Evolutionary conservation across 805 yeast species (phyloP).

Genomic region (Saccharomycopsis javanensis): DNA sequence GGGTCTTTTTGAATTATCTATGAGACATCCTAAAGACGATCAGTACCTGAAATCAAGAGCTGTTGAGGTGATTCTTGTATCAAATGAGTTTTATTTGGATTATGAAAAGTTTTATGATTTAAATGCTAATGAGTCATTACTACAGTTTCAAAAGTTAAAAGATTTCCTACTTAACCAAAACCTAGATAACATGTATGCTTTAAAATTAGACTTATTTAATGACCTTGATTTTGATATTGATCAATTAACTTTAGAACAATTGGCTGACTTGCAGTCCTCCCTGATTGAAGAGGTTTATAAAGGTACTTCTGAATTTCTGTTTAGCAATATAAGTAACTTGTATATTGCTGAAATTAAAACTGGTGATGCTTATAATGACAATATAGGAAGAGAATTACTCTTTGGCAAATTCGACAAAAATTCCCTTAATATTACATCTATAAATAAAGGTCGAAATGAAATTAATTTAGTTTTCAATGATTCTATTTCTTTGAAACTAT

Average conservation of each 20-base stretch:
- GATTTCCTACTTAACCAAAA: not conserved
- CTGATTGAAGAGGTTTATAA: conserved; percentile 16
- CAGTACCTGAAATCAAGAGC: conserved; percentile 10
- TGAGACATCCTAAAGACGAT: conserved; percentile 13
- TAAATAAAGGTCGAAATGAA: conserved; percentile 14
- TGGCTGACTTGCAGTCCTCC: not conserved
- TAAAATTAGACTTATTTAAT: not conserved
- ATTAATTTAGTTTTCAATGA: conserved; percentile 4
- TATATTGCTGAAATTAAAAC: conserved; percentile 24
- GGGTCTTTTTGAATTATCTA: conserved; percentile 18
- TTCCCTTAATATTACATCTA: conserved; percentile 23
- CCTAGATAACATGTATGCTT: not conserved
- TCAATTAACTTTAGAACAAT: not conserved
- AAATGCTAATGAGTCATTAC: conserved; percentile 9
- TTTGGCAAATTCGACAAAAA: conserved; percentile 28
- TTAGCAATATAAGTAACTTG: conserved; percentile 8
- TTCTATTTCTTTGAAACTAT: conserved; percentile 7
- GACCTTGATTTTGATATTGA: not conserved
- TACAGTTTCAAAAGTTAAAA: conserved; percentile 9
- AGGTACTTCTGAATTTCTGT: conserved; percentile 15
- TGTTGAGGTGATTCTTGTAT: conserved; percentile 15
- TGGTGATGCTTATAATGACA: conserved; percentile 19
- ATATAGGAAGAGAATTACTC: conserved; percentile 25
- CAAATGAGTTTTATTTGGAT: conserved; percentile 10
- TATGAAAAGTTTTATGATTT: conserved; percentile 7